Evolutionary conservation across 2,329 filamentous ascomycete species (phyloP), one percentile per base, ranked within the genome.

Genomic region (Scytalidium sp.): DNA sequence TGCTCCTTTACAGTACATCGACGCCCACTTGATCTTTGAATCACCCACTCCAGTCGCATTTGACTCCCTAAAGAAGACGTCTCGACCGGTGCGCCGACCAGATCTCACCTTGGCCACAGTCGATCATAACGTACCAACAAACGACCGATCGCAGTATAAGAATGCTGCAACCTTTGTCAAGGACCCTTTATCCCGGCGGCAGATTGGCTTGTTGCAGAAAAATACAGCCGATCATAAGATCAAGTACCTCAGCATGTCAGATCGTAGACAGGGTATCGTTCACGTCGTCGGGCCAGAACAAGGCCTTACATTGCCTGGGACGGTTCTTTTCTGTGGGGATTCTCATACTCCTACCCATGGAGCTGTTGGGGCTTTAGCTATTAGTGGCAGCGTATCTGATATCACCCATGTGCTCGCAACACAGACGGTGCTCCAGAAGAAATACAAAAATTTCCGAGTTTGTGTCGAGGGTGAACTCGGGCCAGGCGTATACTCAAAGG

Each of bases 201-300:
- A 97, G 79, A 96, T 90, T 70, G 82, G 90, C 61, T 96, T 92
- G 29, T 83, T 97, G 53, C 92, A 97, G 75, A 85, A 96, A 64
- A 97, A 97, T 63, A 91, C 97, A 62, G 92, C 91, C 74, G 88
- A 91, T 57, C 96, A 96, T 67, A 90, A 88, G 64, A 78, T 97
- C 64, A 96, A 91, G 67, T 97, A 96, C 74, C 97, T 97, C 67
- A 92, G 92, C 54, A 84, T 97, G 57, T 88, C 86, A 60, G 91
- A 96, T 73, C 93, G 92, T 79, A 85, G 92, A 55, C 92, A 97
- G 73, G 92, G 92, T 59, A 97, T 97, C 61, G 92, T 97, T 52
- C 92, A 97, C 73, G 88, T 97, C 63, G 96, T 97, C 61, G 92
- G 92, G 23, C 92, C 92, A 27, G 92, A 97, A 76, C 92, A 97